phyloP scores from a whole-genome alignment of 345 rosid genomes.

The Sisymbrium irio region DNA sequence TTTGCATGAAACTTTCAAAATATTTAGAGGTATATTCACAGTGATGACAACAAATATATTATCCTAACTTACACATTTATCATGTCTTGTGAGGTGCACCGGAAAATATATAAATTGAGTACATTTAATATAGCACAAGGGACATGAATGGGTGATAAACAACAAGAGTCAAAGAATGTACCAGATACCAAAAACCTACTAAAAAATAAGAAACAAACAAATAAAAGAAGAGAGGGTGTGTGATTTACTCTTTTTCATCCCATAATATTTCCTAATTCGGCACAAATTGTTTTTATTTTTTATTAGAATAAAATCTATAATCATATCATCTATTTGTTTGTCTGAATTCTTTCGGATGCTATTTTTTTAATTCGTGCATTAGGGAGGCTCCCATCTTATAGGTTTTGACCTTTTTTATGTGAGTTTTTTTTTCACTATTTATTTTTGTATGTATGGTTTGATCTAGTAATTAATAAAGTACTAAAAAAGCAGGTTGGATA shows the following conservation, averaged over 20 bases:
- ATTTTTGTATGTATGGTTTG: neutral
- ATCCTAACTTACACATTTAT: neutral
- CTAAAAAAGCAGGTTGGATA: neutral
- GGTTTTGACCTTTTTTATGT: neutral
- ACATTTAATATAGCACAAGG: constrained; percentile 42
- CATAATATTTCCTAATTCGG: constrained; percentile 25
- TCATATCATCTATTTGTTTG: constrained; percentile 35
- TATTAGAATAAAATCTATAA: neutral
- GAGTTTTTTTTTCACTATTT: neutral
- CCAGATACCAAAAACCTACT: constrained; percentile 21
- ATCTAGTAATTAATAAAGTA: neutral
- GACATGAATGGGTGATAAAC: constrained; percentile 29
- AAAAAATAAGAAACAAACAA: constrained; percentile 5
- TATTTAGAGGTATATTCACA: neutral
- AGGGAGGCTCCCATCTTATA: constrained; percentile 15
- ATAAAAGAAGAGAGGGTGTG: constrained; percentile 8
- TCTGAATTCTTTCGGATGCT: constrained; percentile 17
- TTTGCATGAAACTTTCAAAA: neutral
- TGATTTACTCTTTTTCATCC: constrained; percentile 13
- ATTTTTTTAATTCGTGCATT: neutral
- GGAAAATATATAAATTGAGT: constrained; percentile 7
- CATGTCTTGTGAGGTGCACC: constrained; percentile 13
- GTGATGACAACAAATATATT: neutral
- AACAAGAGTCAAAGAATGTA: constrained; percentile 34
- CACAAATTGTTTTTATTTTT: neutral